Base-by-base conservation (phyloP, 2,329 filamentous ascomycete species). In the Pyrenochaeta sp. region DNA sequence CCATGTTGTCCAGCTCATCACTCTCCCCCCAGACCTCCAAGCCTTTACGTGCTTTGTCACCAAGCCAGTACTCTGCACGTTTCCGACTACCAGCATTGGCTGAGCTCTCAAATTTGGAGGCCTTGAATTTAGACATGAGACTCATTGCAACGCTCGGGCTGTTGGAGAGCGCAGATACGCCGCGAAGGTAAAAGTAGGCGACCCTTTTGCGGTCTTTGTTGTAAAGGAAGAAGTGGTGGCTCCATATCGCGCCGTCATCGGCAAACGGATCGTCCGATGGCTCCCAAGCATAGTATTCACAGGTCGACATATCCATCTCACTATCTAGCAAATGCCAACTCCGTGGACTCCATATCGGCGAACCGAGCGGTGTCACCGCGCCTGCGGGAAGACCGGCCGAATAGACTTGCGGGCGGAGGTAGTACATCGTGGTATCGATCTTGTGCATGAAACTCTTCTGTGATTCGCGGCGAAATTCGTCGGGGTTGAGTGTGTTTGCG, bases 151-250 rank as follows among this genome's bases (percentile, higher is more conserved):
- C 72, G 15, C 81, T 73, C 40, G 83, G 89, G 56, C 83, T 88
- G 73, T 82, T 87, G 60, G 81, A 90, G 69, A 90, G 87, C 64
- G 89, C 89, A 53, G 86, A 94, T 40, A 97, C 86, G n/a, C 91
- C 93, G 56, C 94, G 89, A 40, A 97, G 85, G 70, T 97, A 96
- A 40, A 99, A 80, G 74, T 99, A 99, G 56, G 92, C 93, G 15
- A 99, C 94, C 36, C 95, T 87, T 80, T 98, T 98, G 71, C 89
- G 85, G 21, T 88, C 82, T 69, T 94, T 94, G 81, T 96, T 97
- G 84, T 97, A 98, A 76, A 98, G 96, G 81, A 99, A 97, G 77
- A 96, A 97, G 75, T 98, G 93, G 58, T 93, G 83, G 44, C 91
- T 92, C 94, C 94, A 99, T 58, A 99, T 93, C 9, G 93, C 90